Evolutionary conservation across 2,329 filamentous ascomycete genomes (phyloP).

Genomic region (Furcasterigmium furcatum): DNA sequence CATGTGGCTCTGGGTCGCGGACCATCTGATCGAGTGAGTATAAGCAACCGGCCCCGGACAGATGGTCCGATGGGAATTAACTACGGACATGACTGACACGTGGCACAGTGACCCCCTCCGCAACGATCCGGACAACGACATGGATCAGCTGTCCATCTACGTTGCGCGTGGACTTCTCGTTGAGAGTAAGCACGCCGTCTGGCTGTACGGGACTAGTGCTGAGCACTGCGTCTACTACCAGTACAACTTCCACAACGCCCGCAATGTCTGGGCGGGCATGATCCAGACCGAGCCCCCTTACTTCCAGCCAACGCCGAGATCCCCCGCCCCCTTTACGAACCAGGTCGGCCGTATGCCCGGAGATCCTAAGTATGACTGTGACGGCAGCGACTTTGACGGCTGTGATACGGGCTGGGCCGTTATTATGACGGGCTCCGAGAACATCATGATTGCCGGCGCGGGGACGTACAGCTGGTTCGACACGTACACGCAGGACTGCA

Average conservation of each 20-base stretch:
- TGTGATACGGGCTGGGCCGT: slow-evolving; percentile 17
- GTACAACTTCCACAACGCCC: slow-evolving; percentile 44
- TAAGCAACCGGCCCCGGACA: not conserved
- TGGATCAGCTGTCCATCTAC: slow-evolving; percentile 31
- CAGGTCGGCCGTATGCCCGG: slow-evolving; percentile 4
- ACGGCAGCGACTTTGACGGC: slow-evolving; percentile 6
- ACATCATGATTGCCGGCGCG: slow-evolving; percentile 18
- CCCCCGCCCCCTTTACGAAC: slow-evolving; percentile 14
- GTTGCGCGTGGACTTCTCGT: slow-evolving; percentile 30
- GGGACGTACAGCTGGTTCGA: slow-evolving; percentile 22
- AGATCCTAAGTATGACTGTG: slow-evolving; percentile 13
- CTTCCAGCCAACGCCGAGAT: slow-evolving; percentile 39
- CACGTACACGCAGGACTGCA: slow-evolving; percentile 14
- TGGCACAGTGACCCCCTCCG: not conserved
- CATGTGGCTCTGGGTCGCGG: slow-evolving; percentile 65
- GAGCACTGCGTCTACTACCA: slow-evolving; percentile 51
- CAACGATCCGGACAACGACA: slow-evolving; percentile 62
- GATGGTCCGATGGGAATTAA: slow-evolving; percentile 12
- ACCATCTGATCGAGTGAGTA: slow-evolving; percentile 50
- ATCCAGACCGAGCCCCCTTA: slow-evolving; percentile 68
- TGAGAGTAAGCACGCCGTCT: slow-evolving; percentile 23
- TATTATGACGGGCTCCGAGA: slow-evolving; percentile 5
- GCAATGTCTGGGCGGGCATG: slow-evolving; percentile 51
- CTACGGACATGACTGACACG: not conserved
- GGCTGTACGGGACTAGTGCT: slow-evolving; percentile 41